Base-by-base conservation (phyloP, 306 rosid genomes). In the Medicago lupulina region DNA sequence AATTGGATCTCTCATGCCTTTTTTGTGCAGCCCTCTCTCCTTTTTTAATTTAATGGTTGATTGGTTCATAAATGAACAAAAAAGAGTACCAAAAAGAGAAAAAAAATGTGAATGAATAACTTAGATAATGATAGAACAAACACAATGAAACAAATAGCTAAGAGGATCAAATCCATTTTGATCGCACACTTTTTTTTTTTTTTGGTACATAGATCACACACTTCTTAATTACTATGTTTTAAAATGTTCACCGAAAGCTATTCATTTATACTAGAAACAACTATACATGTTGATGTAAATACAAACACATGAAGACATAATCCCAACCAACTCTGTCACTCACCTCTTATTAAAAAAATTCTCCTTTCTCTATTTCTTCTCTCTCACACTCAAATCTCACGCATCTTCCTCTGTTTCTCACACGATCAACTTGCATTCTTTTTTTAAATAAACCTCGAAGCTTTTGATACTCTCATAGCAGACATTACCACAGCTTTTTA, bases 401-500 rank as follows among this genome's bases (percentile, higher is more conserved):
- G 64, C 79, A 60, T 34, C 49, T 65, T 65, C 47, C 74, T 65
- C 76, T 80, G 74, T 74, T 74, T 51, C 79, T 81, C 91, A 78
- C 95, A 84, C 68, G 76, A 72, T 53, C 82, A 49, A 73, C 47
- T 59, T 77, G 53, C 67, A 21, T 70, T 14, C 59, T n/a, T 86
- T 75, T 75, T 73, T 82, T 78, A 81, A 78, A 68, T 58, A 50
- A 40, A 66, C 59, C 18, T 51, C 28, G 85, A 92, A 83, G 91
- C 88, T 88, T 90, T 85, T 88, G 84, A 82, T 84, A 39, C 81
- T 80, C 80, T 62, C 84, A 76, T 51, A 55, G 69, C 85, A 31
- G 75, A 91, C 96, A 87, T 84, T 46, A 44, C 58, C 73, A 79
- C 91, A 91, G 89, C 90, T 81, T 80, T 70, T 70, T 59, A 13